Percentiles rank a stretch among this genome's conserved stretches.
Evolutionary conservation across 768 basidiomycete genomes (phyloP).

Genomic region (Strobilomyces echinocephalus): DNA sequence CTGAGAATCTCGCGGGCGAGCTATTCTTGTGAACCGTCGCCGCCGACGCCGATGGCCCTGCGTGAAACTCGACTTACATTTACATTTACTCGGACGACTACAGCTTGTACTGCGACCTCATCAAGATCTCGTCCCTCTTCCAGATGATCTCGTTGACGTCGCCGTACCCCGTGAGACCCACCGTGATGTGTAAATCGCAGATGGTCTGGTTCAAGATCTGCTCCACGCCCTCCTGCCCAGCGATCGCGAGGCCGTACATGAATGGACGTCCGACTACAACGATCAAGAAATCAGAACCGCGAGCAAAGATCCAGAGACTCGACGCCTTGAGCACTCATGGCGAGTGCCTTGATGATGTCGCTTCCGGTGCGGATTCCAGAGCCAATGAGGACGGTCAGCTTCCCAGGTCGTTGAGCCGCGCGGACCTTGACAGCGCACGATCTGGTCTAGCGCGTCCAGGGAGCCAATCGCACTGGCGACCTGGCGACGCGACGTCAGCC

Average conservation of each 20-base stretch:
- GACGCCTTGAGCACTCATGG: constrained; percentile 80
- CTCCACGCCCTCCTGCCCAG: constrained; percentile 70
- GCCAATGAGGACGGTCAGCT: constrained; percentile 60
- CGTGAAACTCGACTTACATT: no score
- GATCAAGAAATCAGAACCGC: not conserved
- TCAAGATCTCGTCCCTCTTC: constrained; percentile 35
- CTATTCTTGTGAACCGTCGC: no score
- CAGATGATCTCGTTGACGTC: constrained; percentile 59
- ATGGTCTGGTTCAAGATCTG: constrained; percentile 65
- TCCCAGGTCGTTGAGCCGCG: constrained; percentile 54
- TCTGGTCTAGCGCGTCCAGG: constrained; percentile 63
- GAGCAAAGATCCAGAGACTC: constrained; percentile 25
- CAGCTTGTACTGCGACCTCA: constrained; percentile 10
- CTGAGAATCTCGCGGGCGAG: no score
- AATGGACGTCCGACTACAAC: constrained; percentile 64
- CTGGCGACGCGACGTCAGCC: no score
- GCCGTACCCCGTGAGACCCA: constrained; percentile 59
- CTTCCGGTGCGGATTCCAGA: constrained; percentile 80
- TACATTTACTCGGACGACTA: not conserved
- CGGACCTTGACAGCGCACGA: constrained; percentile 60
- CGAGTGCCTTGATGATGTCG: constrained; percentile 81
- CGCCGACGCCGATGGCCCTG: no score
- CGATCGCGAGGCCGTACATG: constrained; percentile 68
- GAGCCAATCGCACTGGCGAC: constrained; percentile 78
- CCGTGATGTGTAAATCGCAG: constrained; percentile 61